phyloP scores from a whole-genome alignment of 1,139 yeast genomes.

The Pichia sp. region DNA sequence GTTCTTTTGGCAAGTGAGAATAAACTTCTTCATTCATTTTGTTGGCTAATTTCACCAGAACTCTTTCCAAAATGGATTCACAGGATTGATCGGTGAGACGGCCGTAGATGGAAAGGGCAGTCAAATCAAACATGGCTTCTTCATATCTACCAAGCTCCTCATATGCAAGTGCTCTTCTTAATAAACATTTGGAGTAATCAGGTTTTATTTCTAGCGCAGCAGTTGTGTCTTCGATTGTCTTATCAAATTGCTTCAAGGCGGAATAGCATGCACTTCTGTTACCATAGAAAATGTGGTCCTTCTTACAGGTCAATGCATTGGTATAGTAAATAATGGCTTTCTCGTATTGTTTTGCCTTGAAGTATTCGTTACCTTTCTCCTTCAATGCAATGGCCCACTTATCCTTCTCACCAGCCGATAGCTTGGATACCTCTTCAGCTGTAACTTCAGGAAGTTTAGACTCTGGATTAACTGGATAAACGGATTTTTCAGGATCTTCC shows the following conservation, averaged over 20 bases:
- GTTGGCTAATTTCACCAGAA: constrained; percentile 71
- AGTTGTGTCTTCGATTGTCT: constrained; percentile 83
- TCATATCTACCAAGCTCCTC: constrained; percentile 74
- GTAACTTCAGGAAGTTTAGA: constrained; percentile 56
- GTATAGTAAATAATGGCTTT: constrained; percentile 75
- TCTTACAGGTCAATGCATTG: constrained; percentile 67
- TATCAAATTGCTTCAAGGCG: constrained; percentile 70
- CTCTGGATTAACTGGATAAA: constrained; percentile 42
- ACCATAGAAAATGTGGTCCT: constrained; percentile 86
- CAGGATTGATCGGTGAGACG: constrained; percentile 75
- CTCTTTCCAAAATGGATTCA: constrained; percentile 83
- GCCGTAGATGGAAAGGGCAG: constrained; percentile 74
- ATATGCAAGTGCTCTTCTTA: constrained; percentile 80
- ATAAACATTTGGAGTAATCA: constrained; percentile 82
- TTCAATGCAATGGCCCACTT: constrained; percentile 74
- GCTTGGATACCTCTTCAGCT: constrained; percentile 42
- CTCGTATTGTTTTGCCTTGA: constrained; percentile 54
- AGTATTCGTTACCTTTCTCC: constrained; percentile 82
- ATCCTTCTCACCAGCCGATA: constrained; percentile 55
- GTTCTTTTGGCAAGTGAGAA: constrained; percentile 46
- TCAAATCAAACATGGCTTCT: constrained; percentile 89
- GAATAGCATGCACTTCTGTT: constrained; percentile 95
- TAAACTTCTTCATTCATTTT: constrained; percentile 60
- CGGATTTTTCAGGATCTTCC: constrained; percentile 18
- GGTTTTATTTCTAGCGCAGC: constrained; percentile 82